Conservation (phyloP, 2,329 filamentous ascomycete species). For the Alternaria solani region DNA sequence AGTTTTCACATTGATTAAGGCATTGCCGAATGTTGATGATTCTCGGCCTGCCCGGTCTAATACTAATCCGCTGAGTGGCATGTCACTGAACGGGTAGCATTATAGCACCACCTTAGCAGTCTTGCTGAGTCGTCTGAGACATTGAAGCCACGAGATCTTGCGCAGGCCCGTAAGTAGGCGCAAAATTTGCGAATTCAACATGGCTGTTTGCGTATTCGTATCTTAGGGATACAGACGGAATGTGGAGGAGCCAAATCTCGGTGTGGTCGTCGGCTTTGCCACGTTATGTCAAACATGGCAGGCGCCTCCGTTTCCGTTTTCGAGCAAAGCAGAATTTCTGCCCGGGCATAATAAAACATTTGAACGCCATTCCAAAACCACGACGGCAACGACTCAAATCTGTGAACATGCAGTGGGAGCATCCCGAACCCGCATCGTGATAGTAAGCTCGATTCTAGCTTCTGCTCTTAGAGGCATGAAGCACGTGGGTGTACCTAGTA, state of each 20-base stretch:
- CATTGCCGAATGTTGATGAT: background rate
- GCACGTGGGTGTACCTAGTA: background rate
- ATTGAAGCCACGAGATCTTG: background rate
- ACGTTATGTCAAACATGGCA: background rate
- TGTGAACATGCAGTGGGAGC: background rate
- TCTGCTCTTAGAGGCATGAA: background rate
- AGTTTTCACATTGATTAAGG: background rate
- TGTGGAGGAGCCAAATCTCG: background rate
- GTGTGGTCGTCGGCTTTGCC: background rate
- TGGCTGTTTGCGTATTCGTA: background rate
- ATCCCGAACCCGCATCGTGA: background rate
- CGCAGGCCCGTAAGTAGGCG: slow-evolving; percentile 7
- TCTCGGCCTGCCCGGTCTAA: background rate
- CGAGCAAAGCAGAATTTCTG: background rate
- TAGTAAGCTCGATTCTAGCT: background rate
- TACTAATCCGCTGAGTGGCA: background rate
- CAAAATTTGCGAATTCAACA: slow-evolving; percentile 1
- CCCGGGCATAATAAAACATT: slow-evolving; percentile 5
- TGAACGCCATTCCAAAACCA: background rate
- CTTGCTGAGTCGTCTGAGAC: slow-evolving; percentile 3
- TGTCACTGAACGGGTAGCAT: background rate
- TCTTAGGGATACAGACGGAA: background rate
- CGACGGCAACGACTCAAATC: background rate
- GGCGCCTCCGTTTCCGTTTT: background rate
- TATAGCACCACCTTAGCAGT: background rate